Evolutionary conservation across 2,329 filamentous ascomycete genomes (phyloP), one percentile per base, ranked within the genome.

Genomic region (Pyrenochaeta sp.): DNA sequence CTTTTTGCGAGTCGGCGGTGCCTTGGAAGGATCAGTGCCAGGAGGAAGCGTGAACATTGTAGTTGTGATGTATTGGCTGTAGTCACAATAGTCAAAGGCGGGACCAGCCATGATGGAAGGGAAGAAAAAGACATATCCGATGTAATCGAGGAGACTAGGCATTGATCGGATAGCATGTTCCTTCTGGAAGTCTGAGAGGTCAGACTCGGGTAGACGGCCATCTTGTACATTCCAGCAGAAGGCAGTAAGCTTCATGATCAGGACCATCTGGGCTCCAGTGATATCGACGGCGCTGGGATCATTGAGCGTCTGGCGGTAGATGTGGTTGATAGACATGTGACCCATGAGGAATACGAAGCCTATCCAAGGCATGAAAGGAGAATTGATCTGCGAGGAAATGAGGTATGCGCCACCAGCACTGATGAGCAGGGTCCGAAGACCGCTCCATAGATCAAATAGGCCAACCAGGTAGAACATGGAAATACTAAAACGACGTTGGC

Each of bases 191-290:
- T 94, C 89, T 1, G 89, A 89, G n/a, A 99, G 82, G 44, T 92
- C 84, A 29, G 87, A 81, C 13, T 87, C 84, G 3, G 90, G 85
- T 14, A 96, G 79, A 45, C 87, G 85, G 14, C 94, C 95, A 69
- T 99, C 94, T 62, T 94, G 91, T 7, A 97, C 87, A 67, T 97
- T 97, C 94, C 94, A 99, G 75, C 90, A 96, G 67, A 99, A 99
- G 4, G 93, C 89, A 15, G 86, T 90, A 23, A 99, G 83, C 68
- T 99, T 99, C 90, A 99, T 99, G 52, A 97, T 87, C 59, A 97
- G 75, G 22, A 99, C 94, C 94, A 99, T 99, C 72, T 99, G 94
- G 1, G 93, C 91, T 27, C 88, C 73, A 44, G 93, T 96, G 58
- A 99, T 92, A 69, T 99, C 94, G 46, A 96, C 79, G 2, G 76